Conservation (phyloP, 495 filamentous ascomycete genomes). For the Tuber magnatum region DNA sequence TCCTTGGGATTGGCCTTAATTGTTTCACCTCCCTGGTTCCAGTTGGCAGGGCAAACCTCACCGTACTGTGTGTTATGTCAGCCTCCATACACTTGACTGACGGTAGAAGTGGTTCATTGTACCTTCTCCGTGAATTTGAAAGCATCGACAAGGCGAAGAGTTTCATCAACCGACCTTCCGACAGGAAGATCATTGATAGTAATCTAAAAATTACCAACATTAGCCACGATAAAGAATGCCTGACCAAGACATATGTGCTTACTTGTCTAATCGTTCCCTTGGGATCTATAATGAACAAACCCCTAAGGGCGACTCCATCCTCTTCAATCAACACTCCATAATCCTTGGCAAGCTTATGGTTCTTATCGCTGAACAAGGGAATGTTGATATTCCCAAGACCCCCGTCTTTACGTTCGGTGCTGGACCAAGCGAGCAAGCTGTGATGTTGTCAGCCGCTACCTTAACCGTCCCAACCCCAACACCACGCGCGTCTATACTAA, state of each 20-base stretch:
- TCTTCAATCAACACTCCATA: slow-evolving; percentile 56
- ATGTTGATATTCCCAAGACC: slow-evolving; percentile 51
- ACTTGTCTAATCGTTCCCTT: slow-evolving; percentile 50
- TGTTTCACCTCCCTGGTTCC: slow-evolving; percentile 49
- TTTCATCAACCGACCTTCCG: slow-evolving; percentile 54
- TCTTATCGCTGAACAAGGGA: slow-evolving; percentile 53
- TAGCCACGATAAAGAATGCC: slow-evolving; percentile 6
- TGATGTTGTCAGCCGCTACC: slow-evolving; percentile 27
- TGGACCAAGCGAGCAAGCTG: slow-evolving; percentile 52
- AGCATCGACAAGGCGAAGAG: slow-evolving; percentile 53
- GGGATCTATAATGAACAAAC: slow-evolving; percentile 57
- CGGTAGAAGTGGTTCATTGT: not conserved
- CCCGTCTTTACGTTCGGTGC: slow-evolving; percentile 49
- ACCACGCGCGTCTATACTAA: slow-evolving; percentile 19
- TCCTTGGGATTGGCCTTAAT: slow-evolving; percentile 51
- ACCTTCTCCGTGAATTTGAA: slow-evolving; percentile 56
- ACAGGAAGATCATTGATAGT: slow-evolving; percentile 56
- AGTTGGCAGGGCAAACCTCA: slow-evolving; percentile 55
- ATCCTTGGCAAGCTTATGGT: slow-evolving; percentile 49
- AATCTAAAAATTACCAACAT: slow-evolving; percentile 41
- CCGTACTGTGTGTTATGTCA: slow-evolving; percentile 42
- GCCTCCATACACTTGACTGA: not conserved
- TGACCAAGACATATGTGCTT: slow-evolving; percentile 11
- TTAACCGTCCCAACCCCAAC: slow-evolving; percentile 40
- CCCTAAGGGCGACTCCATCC: slow-evolving; percentile 52